Evolutionary conservation across 306 rosid species (phyloP), one percentile per base, ranked within the genome.

Genomic region (Casuarina equisetifolia): DNA sequence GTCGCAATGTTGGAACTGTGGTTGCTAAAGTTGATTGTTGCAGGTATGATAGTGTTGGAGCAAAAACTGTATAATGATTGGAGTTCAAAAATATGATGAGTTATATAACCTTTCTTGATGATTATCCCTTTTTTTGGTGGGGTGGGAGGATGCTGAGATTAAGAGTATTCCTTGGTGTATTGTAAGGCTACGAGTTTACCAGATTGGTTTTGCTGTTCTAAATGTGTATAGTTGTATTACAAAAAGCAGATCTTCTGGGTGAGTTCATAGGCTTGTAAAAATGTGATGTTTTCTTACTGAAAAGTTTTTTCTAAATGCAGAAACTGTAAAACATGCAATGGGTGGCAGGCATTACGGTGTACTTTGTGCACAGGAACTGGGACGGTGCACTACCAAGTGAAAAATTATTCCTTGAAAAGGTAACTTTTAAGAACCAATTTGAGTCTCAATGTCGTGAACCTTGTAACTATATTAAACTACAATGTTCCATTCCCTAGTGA

Each of bases 261-360:
- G 39, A 13, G 46, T 40, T 70, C 62, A 78, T 74, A 76, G 19
- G 38, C 73, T 52, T 45, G n/a, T 80, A 44, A 74, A 54, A 25
- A 44, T 75, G 62, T 73, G 55, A 70, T 72, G n/a, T 74, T 54
- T 83, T 71, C 82, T 76, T 25, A 81, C 82, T 74, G 73, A 78
- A 77, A 73, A 62, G 5, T 35, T 75, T 64, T 75, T 54, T 82
- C 35, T 36, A 86, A 74, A 53, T 67, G 78, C 90, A 95, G 99
- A 85, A 79, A 92, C 76, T 95, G 99, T 80, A 69, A 39, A 44
- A 86, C 97, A 48, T 95, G 99, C 87, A 92, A 84, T 68, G 98
- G 98, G 77, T 95, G 99, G 99, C 92, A 87, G 85, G 99, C 99
- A 50, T 73, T 95, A 88, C 89, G 85, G 46, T 92, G 97, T 78